A percentile compares a stretch with the other conserved stretches of the same genome.
phyloP scores from a whole-genome alignment of 441 rosid species.

The Omphalea diandra region DNA sequence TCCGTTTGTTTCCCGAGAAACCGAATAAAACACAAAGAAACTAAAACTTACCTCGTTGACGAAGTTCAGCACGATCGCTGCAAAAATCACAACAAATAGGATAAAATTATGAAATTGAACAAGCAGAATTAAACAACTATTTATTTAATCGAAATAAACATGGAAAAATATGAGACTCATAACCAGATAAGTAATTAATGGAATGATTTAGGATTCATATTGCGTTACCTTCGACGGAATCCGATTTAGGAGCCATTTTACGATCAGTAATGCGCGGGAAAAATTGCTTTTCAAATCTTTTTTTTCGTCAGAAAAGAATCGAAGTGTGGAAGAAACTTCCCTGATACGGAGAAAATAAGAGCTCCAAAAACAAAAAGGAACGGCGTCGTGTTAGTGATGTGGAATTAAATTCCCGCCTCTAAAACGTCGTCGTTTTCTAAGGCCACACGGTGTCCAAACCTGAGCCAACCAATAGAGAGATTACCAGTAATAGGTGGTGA shows the following conservation, averaged over 20 bases:
- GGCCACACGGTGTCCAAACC: neutral
- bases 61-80: conserved; percentile 90
- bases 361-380: neutral
- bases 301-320: neutral
- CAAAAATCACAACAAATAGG: conserved; percentile 24
- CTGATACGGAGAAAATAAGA: neutral
- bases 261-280: conserved; percentile 58
- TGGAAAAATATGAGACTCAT: neutral
- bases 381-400: neutral
- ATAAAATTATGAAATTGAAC: neutral
- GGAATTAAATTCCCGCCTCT: neutral
- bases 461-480: no score
- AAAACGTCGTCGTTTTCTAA: neutral
- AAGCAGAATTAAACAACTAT: neutral
- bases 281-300: conserved; percentile 4
- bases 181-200: conserved; percentile 4
- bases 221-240: conserved; percentile 63
- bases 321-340: neutral
- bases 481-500: no score
- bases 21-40: neutral
- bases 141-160: neutral
- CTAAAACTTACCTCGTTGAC: conserved; percentile 77
- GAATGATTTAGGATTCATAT: neutral
- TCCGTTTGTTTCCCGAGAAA: neutral
- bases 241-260: conserved; percentile 84